Conservation (phyloP, 345 rosid species). For the Euphorbia lathyris region DNA sequence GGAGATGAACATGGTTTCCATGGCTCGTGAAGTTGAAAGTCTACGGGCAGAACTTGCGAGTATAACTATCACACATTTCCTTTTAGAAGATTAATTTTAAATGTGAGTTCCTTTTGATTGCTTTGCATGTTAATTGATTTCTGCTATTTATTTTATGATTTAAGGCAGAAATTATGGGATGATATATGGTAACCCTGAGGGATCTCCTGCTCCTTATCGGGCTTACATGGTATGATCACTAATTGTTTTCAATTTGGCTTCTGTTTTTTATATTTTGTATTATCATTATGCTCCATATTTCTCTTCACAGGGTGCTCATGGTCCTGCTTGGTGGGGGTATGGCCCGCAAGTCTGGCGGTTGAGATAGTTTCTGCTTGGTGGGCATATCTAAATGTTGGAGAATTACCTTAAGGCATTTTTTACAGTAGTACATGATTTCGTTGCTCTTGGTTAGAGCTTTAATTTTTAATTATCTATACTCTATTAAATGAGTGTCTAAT, state of each 20-base stretch:
- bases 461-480: background rate
- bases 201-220: conserved; percentile 59
- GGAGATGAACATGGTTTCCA: conserved; percentile 90
- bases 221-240: conserved; percentile 51
- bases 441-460: background rate
- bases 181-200: conserved; percentile 50
- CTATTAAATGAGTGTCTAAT: background rate
- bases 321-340: conserved; percentile 76
- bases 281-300: background rate
- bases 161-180: conserved; percentile 71
- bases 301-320: conserved; percentile 51
- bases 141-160: conserved; percentile 16
- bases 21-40: conserved; percentile 99
- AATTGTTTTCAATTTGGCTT: background rate
- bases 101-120: conserved; percentile 1
- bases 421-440: background rate
- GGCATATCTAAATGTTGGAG: background rate
- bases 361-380: conserved; percentile 24
- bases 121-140: conserved; percentile 1
- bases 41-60: conserved; percentile 79
- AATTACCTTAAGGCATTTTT: background rate
- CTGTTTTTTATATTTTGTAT: background rate
- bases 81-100: conserved; percentile 5
- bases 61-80: conserved; percentile 27
- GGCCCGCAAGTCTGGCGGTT: conserved; percentile 57